Evolutionary conservation across 495 filamentous ascomycete genomes (phyloP).

Genomic region (Cenococcum geophilum): DNA sequence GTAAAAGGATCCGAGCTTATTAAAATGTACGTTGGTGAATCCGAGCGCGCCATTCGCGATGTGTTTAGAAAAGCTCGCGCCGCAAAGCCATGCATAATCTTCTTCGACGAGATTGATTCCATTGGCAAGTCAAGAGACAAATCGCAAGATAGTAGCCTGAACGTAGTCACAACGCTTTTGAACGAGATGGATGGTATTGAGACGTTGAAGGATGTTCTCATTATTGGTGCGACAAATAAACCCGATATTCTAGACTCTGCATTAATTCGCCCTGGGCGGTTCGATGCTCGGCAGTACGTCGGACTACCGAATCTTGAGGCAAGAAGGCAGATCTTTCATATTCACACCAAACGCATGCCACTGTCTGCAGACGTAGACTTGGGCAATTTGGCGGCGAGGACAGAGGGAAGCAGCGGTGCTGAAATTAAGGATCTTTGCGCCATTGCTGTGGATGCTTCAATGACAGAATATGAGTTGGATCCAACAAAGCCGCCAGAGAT

Average conservation of each 20-base stretch:
- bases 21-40: slow-evolving; percentile 97
- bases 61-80: slow-evolving; percentile 82
- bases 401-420: slow-evolving; percentile 80
- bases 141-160: slow-evolving; percentile 50
- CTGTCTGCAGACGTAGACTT: slow-evolving; percentile 62
- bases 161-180: slow-evolving; percentile 83
- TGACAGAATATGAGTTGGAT: slow-evolving; percentile 12
- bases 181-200: slow-evolving; percentile 98
- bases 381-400: slow-evolving; percentile 57
- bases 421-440: slow-evolving; percentile 76
- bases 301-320: slow-evolving; percentile 73
- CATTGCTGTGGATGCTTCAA: slow-evolving; percentile 20
- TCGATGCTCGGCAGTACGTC: slow-evolving; percentile 88
- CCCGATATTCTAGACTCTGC: slow-evolving; percentile 84
- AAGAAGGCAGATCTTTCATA: slow-evolving; percentile 67
- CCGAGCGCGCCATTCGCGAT: slow-evolving; percentile 79
- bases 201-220: slow-evolving; percentile 70
- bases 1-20: slow-evolving; percentile 95
- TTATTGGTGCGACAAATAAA: slow-evolving; percentile 92
- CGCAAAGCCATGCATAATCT: slow-evolving; percentile 87
- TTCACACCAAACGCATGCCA: slow-evolving; percentile 55
- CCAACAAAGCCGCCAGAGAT: slow-evolving; percentile 15
- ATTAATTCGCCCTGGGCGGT: slow-evolving; percentile 77
- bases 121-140: slow-evolving; percentile 69
- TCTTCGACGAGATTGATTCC: slow-evolving; percentile 97